Conservation (phyloP, 2,329 filamentous ascomycete species). For the Arachnomyces sp. region DNA sequence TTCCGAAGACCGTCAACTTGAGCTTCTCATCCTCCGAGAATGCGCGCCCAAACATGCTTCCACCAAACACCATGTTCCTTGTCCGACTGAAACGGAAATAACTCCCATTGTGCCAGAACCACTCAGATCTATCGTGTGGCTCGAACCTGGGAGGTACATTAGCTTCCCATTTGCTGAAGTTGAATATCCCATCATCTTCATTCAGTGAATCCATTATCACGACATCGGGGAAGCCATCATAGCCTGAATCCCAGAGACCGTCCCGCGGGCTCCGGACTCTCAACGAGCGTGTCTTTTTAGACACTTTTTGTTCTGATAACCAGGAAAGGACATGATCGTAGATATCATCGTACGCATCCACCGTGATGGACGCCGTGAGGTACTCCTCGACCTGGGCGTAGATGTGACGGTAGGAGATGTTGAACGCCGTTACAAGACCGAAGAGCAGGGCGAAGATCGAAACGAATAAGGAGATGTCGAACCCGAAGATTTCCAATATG, state of each 20-base stretch:
- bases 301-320: conserved; percentile 46
- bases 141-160: conserved; percentile 42
- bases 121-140: conserved; percentile 39
- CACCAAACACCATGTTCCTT: conserved; percentile 10
- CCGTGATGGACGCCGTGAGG: conserved; percentile 40
- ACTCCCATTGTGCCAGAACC: conserved; percentile 35
- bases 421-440: conserved; percentile 29
- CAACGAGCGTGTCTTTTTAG: conserved; percentile 45
- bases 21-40: conserved; percentile 33
- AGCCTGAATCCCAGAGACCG: conserved; percentile 43
- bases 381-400: conserved; percentile 25
- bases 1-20: conserved; percentile 39
- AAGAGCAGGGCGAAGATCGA: conserved; percentile 36
- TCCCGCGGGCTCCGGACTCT: conserved; percentile 49
- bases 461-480: conserved; percentile 43
- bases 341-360: conserved; percentile 51
- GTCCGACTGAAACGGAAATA: conserved; percentile 36
- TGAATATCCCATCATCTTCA: conserved; percentile 36
- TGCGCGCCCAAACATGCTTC: conserved; percentile 11
- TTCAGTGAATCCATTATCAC: too few species aligned
- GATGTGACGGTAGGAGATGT: conserved; percentile 27
- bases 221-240: conserved; percentile 20
- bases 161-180: conserved; percentile 42
- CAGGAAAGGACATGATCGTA: conserved; percentile 53
- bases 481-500: conserved; percentile 33